Base-by-base conservation (phyloP, 768 basidiomycete species). In the Kondoa subrosea region DNA sequence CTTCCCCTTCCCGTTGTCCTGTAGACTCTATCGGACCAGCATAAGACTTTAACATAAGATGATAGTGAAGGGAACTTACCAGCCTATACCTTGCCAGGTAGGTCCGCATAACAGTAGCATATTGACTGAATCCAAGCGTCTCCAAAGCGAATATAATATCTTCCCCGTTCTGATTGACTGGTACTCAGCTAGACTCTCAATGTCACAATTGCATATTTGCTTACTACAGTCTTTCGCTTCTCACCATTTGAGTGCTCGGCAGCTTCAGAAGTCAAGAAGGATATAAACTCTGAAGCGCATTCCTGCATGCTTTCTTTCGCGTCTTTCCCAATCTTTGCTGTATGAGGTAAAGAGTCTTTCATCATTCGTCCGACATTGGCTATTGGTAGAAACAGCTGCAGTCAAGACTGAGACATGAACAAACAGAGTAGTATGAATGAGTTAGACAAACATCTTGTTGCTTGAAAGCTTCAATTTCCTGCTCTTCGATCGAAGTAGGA, bases 251-350 rank as follows among this genome's bases (percentile, higher is more conserved):
- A 91, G 75, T 89, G 90, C 78, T 96, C 91, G 4, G 90, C 90
- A 2, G 91, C 91, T 77, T 96, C 91, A 56, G 87, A 89, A 27
- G 91, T 92, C 78, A 96, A 89, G 81, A 96, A 96, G 73, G 85
- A 86, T 76, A 96, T 95, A 80, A 91, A 96, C 78, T 96, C 91
- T 34, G 89, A 91, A 67, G 92, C 89, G 77, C 91, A 93, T 78
- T 93, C 91, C 77, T 96, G 91, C 63, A 95, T 89, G 77, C 88
- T 89, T 78, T 96, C 91, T 77, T 96, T 96, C 57, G 91, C 90
- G 77, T 96, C 91, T 77, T 93, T 95, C 12, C 89, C 88, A 74
- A 95, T 92, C 79, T 96, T 96, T 57, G 91, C 89, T 21, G 87
- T 87, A 0, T 84, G 79, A 0, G 91, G 91, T 1, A 95, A 85